These are phyloP conservation scores for Irineochytrium annulatum DNA, from an alignment of 192 early-diverging fungal genomes.

Conservation along the genomic window DNA sequence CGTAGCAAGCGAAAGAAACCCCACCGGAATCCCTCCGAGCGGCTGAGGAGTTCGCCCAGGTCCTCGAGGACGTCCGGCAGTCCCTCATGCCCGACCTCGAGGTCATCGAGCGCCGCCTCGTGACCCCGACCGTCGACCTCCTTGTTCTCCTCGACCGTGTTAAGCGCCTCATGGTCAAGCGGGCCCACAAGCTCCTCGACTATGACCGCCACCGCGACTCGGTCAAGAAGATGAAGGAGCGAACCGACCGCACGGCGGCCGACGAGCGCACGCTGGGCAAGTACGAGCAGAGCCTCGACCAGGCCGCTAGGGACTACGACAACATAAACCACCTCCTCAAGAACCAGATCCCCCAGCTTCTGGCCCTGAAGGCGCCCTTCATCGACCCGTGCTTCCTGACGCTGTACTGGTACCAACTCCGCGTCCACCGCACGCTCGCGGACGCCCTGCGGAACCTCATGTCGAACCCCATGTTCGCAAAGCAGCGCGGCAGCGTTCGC, in stretches of 20 bases:
- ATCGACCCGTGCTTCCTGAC: constrained; percentile 84
- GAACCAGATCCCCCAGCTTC: constrained; percentile 72
- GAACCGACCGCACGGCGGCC: constrained; percentile 29
- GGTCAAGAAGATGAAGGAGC: constrained; percentile 69
- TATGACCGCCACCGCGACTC: constrained; percentile 77
- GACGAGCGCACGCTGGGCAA: constrained; percentile 49
- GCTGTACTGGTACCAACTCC: constrained; percentile 79
- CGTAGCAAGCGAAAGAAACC: constrained; percentile 22
- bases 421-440: constrained; percentile 64
- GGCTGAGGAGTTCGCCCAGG: constrained; percentile 49
- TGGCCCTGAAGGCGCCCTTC: constrained; percentile 68
- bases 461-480: constrained; percentile 9
- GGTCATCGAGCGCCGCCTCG: constrained; percentile 69
- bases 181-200: constrained; percentile 88
- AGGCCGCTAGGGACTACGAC: constrained; percentile 80
- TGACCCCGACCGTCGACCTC: constrained; percentile 76
- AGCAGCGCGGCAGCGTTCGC: neutral
- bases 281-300: constrained; percentile 68
- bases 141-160: constrained; percentile 72
- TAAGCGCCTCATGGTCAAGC: constrained; percentile 79
- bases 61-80: constrained; percentile 47
- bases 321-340: constrained; percentile 78
- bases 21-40: constrained; percentile 25
- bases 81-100: constrained; percentile 64
- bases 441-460: constrained; percentile 1